Evolutionary conservation across 495 filamentous ascomycete genomes (phyloP).

Genomic region (Entonaema liquescens): DNA sequence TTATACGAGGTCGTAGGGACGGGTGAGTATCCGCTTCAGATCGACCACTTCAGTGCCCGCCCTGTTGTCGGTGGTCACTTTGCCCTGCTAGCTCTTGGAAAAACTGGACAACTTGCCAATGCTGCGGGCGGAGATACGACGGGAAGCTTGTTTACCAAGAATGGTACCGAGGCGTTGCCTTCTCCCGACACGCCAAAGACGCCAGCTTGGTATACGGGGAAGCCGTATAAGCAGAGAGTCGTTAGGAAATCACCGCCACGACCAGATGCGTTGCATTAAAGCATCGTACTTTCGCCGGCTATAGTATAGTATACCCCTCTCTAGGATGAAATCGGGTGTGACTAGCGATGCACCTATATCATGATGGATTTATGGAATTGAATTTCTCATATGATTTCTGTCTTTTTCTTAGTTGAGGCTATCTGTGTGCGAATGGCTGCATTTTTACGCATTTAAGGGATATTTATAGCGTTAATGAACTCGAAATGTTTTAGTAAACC

Average conservation of each 20-base stretch:
- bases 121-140: constrained; percentile 56
- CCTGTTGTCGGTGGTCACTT: constrained; percentile 67
- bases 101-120: constrained; percentile 67
- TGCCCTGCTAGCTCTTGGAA: constrained; percentile 54
- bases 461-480: background rate
- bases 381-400: background rate
- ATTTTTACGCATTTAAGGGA: background rate
- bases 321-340: background rate
- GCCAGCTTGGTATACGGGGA: constrained; percentile 15
- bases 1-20: constrained; percentile 50
- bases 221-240: constrained; percentile 11
- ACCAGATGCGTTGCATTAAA: background rate
- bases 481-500: background rate
- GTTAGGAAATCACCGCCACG: constrained; percentile 16
- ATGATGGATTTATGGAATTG: background rate
- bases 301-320: background rate
- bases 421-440: background rate
- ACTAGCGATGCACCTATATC: background rate
- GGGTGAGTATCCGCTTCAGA: constrained; percentile 43
- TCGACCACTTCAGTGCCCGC: constrained; percentile 53
- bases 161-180: constrained; percentile 25
- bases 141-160: constrained; percentile 42
- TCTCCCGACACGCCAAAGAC: background rate
- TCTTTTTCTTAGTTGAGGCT: background rate
- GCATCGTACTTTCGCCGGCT: background rate